Conservation (phyloP, 129 eudicot genomes). For the Apium graveolens region DNA sequence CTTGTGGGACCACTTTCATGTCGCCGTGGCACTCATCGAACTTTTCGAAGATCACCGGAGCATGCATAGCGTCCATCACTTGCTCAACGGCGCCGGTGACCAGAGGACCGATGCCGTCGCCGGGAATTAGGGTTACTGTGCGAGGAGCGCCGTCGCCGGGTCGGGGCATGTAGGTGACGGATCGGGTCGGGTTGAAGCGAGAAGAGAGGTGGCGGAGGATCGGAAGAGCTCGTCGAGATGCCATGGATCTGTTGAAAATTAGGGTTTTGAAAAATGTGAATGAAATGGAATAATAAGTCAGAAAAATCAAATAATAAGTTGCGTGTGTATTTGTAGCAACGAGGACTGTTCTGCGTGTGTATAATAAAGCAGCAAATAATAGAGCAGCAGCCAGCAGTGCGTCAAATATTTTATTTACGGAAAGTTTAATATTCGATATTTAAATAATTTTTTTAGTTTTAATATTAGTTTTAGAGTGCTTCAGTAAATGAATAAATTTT, state of each 20-base stretch:
- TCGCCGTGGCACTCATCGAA: constrained; percentile 76
- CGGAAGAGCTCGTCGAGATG: constrained; percentile 32
- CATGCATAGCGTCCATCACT: constrained; percentile 96
- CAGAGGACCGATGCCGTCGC: constrained; percentile 86
- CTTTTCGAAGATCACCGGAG: constrained; percentile 75
- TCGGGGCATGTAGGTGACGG: constrained; percentile 97
- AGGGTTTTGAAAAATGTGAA: background rate
- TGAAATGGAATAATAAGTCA: too few relatives aligned
- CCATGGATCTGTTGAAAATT: constrained; percentile 14
- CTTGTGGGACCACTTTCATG: constrained; percentile 56
- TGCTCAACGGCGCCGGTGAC: constrained; percentile 91
- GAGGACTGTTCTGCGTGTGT: too few relatives aligned
- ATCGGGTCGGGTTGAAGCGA: constrained; percentile 32
- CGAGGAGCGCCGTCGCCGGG: constrained; percentile 94
- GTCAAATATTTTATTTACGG: too few relatives aligned
- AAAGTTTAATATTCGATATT: too few relatives aligned
- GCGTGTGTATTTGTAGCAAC: too few relatives aligned
- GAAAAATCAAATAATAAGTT: too few relatives aligned
- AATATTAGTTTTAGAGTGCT: too few relatives aligned
- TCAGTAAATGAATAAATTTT: too few relatives aligned
- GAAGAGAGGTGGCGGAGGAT: constrained; percentile 34
- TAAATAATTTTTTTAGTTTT: too few relatives aligned
- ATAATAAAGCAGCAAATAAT: too few relatives aligned
- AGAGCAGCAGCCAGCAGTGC: too few relatives aligned
- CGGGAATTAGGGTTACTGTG: constrained; percentile 79